Evolutionary conservation across 306 rosid genomes (phyloP), one percentile per base, ranked within the genome.

Genomic region (Lablab purpureus): DNA sequence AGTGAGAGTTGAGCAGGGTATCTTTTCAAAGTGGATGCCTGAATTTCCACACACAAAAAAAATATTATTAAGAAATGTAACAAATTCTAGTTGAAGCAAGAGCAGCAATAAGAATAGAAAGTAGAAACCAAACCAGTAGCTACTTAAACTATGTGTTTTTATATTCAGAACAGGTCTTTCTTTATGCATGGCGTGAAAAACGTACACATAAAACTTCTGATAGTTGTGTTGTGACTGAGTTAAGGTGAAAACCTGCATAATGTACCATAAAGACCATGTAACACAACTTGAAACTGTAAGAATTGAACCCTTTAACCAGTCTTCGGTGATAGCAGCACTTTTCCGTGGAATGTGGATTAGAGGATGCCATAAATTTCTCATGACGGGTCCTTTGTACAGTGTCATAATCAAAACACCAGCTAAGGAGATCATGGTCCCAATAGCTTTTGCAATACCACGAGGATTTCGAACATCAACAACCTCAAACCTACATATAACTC

Each of bases 331-430:
- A 46, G 86, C 69, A 54, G 77, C 67, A 60, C 47, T 75, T 37
- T 71, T 87, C 40, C 86, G 84, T 73, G 79, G 84, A 32, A 86
- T 79, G 6, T 84, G 89, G 63, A 92, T 80, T 8, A 89, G 47
- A 40, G 97, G 97, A 52, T 25, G 79, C 88, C 91, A 67, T n/a
- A 86, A 19, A 82, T 81, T 87, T 82, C 58, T 89, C 22, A 95
- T 77, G 1, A 58, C 11, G 30, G 92, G 85, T 6, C 99, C 97
- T 23, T 86, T 92, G 80, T 89, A 95, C 55, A 95, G 83, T 71
- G 98, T 92, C 98, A 95, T 91, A 18, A 81, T 86, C 89, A 80
- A 84, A 15, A 86, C 98, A 47, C 99, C 99, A 8, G 82, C 91
- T 22, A 95, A 84, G 59, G 95, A 94, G 18, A 91, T 63, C 23